Percentiles rank a stretch among this genome's conserved stretches.
These are phyloP conservation scores for Micractinium conductrix DNA, from an alignment of 139 green algal genomes.

Conservation along the genomic window DNA sequence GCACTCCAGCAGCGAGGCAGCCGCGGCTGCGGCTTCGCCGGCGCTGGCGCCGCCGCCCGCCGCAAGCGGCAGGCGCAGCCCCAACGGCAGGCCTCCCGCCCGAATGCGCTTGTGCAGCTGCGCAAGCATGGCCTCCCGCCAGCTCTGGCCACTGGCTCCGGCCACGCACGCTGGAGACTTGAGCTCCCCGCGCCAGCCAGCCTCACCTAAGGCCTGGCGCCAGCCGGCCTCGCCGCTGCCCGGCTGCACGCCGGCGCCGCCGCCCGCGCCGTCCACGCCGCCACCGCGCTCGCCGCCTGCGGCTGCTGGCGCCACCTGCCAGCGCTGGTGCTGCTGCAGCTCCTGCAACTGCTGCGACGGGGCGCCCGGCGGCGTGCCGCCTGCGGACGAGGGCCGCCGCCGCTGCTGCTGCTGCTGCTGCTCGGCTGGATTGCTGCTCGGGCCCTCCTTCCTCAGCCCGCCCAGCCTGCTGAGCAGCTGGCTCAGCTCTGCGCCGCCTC, in stretches of 20 bases:
- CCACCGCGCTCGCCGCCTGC: not conserved
- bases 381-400: too few relatives aligned
- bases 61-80: not conserved
- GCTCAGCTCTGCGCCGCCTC: not conserved
- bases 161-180: too few relatives aligned
- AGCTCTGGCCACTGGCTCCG: too few relatives aligned
- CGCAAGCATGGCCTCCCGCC: too few relatives aligned
- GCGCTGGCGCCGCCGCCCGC: too few relatives aligned
- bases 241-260: too few relatives aligned
- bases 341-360: not conserved
- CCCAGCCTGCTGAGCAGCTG: not conserved
- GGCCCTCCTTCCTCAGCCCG: not conserved
- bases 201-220: too few relatives aligned
- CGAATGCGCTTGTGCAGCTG: not conserved
- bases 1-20: not conserved
- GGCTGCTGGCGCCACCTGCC: not conserved
- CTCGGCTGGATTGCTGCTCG: not conserved
- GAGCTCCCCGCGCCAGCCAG: too few relatives aligned
- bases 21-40: not conserved
- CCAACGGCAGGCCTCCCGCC: not conserved
- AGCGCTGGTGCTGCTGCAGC: not conserved
- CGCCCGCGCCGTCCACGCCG: too few relatives aligned
- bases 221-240: too few relatives aligned
- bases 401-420: not conserved
- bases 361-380: not conserved